Conservation (phyloP, 495 filamentous ascomycete species). For the Daldinia loculata region DNA sequence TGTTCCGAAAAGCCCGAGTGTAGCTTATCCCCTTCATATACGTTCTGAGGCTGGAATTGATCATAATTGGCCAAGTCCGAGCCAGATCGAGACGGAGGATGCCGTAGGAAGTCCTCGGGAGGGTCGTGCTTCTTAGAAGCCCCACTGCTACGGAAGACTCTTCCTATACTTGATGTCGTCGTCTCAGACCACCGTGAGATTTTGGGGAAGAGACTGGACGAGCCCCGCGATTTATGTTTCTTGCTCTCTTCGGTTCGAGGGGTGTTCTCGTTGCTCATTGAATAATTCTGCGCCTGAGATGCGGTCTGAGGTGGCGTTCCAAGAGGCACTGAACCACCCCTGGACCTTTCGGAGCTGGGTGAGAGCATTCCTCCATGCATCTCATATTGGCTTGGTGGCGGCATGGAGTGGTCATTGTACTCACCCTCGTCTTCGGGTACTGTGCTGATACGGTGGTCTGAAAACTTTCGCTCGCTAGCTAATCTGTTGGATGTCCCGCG, state of each 20-base stretch:
- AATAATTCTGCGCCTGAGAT: conserved; percentile 46
- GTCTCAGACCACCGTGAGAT: conserved; percentile 98
- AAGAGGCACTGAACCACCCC: conserved; percentile 71
- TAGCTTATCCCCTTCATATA: conserved; percentile 75
- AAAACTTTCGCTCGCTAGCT: conserved; percentile 69
- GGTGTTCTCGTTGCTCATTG: conserved; percentile 75
- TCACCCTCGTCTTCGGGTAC: conserved; percentile 84
- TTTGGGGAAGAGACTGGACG: conserved; percentile 87
- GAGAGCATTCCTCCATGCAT: conserved; percentile 61
- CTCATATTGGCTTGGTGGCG: conserved; percentile 53
- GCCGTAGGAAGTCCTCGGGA: conserved; percentile 50
- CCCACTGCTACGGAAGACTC: conserved; percentile 61
- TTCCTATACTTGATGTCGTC: conserved; percentile 73
- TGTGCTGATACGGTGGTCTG: conserved; percentile 84
- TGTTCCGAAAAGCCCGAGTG: conserved; percentile 70
- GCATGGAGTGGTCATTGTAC: conserved; percentile 62
- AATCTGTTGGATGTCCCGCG: conserved; percentile 67
- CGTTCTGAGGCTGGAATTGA: conserved; percentile 68
- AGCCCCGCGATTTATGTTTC: conserved; percentile 90
- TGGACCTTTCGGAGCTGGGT: conserved; percentile 56
- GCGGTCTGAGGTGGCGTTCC: conserved; percentile 73
- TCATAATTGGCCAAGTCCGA: conserved; percentile 75
- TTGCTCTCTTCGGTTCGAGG: conserved; percentile 77
- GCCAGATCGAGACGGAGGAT: conserved; percentile 70
- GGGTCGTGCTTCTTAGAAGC: conserved; percentile 56